Conservation (phyloP, 345 rosid genomes). For the Psidium friedrichsthalianum region DNA sequence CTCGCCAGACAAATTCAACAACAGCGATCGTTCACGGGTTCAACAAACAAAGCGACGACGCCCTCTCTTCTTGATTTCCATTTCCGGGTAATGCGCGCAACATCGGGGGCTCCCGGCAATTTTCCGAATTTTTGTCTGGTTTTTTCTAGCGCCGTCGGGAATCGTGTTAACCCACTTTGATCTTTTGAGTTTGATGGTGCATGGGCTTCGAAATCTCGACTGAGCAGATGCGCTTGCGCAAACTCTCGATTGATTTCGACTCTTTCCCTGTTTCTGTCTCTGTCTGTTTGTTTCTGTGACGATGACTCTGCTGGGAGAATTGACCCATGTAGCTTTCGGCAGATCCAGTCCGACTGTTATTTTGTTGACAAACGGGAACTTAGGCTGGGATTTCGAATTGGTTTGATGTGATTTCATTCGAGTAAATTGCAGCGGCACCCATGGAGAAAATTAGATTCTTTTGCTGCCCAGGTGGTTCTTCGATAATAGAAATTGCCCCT, state of each 20-base stretch:
- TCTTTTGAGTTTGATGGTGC: background rate
- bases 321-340: background rate
- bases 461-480: background rate
- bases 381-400: background rate
- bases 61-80: background rate
- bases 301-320: background rate
- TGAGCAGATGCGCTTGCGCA: background rate
- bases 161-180: background rate
- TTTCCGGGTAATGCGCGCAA: background rate
- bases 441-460: background rate
- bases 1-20: background rate
- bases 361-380: background rate
- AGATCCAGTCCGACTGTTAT: background rate
- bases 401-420: background rate
- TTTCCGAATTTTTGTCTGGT: background rate
- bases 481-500: background rate
- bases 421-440: background rate
- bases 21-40: background rate
- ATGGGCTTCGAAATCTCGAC: background rate
- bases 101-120: background rate
- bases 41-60: background rate
- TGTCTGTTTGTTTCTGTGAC: background rate
- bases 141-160: background rate
- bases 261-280: background rate
- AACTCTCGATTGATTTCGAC: background rate